Evolutionary conservation across 2,329 filamentous ascomycete genomes (phyloP), one percentile per base, ranked within the genome.

Genomic region (Penicillium sp.): DNA sequence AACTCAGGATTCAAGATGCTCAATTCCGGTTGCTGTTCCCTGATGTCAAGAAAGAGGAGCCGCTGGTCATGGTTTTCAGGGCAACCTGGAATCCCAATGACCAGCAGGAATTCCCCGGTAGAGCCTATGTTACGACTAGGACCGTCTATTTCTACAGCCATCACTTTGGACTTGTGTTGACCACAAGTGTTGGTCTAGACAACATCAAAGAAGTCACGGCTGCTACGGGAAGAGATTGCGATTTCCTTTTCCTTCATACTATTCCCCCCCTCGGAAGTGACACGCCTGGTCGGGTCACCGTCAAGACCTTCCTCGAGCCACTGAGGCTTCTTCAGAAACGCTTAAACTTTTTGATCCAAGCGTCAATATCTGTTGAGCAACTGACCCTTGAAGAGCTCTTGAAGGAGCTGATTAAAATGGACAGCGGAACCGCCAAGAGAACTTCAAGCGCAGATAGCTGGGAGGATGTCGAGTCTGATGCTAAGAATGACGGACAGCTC

Each of bases 141-240:
- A 90, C 93, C 62, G 87, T 99, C 72, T 98, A 96, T 74, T 98
- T 99, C 70, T 99, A 97, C 75, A 96, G 93, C 66, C 90, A 98
- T 69, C 90, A 97, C 70, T 87, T 97, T 72, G 95, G 95, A 6
- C 82, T 99, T 6, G 89, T 98, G 1, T 82, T 96, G 35, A 90
- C 93, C 1, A 93, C 92, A 50, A 85, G 85, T 16, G 85, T 96
- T 50, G 86, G 83, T 53, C 80, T 99, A 56, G 84, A 87, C 53
- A 86, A 84, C 21, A 91, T 99, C 55, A 86, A 86, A 9, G 95
- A 98, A 74, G 91, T 98, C 43, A 97, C 91, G 24, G 90, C 90
- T 37, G 91, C 91, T 2, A 89, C 91, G 13, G 95, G 95, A 21
- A 88, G 88, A 70, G 92, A 97, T 67, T 96, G 91, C 70, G 95